Evolutionary conservation across 2,329 filamentous ascomycete genomes (phyloP).

Genomic region (Ophiostoma novo-ulmi): DNA sequence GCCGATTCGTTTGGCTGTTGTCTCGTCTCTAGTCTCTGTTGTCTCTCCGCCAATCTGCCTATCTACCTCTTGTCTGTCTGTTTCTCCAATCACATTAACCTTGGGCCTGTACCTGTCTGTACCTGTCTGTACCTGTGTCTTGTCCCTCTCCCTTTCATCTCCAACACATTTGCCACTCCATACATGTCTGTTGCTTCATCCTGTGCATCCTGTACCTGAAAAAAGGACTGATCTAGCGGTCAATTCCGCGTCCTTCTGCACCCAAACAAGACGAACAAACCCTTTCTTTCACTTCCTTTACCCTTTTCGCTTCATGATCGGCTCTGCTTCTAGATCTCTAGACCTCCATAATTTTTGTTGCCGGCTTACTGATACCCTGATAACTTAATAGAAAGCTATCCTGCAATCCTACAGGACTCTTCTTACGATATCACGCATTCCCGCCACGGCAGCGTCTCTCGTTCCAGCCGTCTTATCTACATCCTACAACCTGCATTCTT

Average conservation of each 20-base stretch:
- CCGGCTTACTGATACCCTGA: background rate
- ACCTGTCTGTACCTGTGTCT: constrained; percentile 5
- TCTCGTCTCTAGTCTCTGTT: background rate
- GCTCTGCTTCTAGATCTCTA: background rate
- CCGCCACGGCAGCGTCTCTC: background rate
- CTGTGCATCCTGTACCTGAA: background rate
- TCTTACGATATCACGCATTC: constrained; percentile 7
- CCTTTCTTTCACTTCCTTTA: constrained; percentile 2
- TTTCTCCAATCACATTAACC: constrained; percentile 3
- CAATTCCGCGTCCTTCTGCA: background rate
- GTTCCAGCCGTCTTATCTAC: background rate
- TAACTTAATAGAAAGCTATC: background rate
- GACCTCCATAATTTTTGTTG: background rate
- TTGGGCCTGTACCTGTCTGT: background rate
- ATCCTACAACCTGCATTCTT: background rate
- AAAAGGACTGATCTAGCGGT: constrained; percentile 10
- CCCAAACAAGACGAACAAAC: background rate
- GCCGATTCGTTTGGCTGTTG: background rate
- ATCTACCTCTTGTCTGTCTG: background rate
- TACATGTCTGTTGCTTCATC: background rate
- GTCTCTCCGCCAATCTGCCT: constrained; percentile 5
- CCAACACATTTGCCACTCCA: background rate
- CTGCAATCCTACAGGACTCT: background rate
- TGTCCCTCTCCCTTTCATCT: background rate
- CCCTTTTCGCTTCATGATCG: background rate